Conservation (phyloP, 75 land plant genomes). For the Sequoiadendron giganteum region DNA sequence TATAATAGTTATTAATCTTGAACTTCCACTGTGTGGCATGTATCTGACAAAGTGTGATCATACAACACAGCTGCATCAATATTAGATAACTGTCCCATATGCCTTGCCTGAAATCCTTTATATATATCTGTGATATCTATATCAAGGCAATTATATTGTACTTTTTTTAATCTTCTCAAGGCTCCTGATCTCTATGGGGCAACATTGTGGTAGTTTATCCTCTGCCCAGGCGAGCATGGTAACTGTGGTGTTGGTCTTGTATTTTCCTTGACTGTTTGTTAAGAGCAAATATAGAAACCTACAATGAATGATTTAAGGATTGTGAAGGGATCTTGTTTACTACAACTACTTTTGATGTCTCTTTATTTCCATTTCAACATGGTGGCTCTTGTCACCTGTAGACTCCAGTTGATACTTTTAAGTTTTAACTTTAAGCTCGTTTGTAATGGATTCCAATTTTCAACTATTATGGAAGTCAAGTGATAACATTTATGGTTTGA, state of each 20-base stretch:
- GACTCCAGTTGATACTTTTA: no score
- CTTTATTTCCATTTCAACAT: neutral
- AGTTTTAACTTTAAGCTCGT: no score
- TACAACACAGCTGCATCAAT: no score
- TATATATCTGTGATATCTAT: neutral
- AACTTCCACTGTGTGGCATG: no score
- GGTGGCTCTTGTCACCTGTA: neutral
- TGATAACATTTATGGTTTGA: no score
- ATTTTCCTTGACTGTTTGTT: neutral
- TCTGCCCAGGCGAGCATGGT: neutral
- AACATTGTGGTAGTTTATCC: neutral
- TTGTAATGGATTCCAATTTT: no score
- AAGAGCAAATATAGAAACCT: neutral
- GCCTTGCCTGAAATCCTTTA: neutral
- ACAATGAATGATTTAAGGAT: constrained; percentile 3
- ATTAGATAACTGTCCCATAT: neutral
- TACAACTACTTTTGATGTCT: neutral
- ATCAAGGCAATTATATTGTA: neutral
- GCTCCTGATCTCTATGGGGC: neutral
- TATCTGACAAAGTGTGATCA: no score
- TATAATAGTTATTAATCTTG: no score
- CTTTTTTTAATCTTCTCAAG: neutral
- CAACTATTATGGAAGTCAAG: no score
- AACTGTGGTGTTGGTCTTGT: no score
- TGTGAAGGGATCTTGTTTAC: neutral